Evolutionary conservation across 106 monocot genomes (phyloP), one percentile per base, ranked within the genome.

Genomic region (Phalaenopsis aphrodite): DNA sequence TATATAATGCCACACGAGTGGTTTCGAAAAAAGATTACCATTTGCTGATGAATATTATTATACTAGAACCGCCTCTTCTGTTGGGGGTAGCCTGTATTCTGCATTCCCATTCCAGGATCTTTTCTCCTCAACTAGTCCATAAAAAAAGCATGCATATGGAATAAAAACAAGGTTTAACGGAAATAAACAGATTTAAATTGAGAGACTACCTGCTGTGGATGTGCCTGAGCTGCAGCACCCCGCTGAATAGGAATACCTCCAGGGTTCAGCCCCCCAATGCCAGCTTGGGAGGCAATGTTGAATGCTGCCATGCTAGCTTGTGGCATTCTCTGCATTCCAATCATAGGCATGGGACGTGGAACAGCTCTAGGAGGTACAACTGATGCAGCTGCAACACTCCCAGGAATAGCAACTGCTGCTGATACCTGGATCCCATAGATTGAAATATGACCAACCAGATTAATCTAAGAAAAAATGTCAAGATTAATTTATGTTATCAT

Each of bases 21-120:
- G 12, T 69, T 21, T 4, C 0, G 73, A 42, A 73, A 73, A 16
- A 42, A 73, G 15, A 73, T 73, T 42, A 73, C 73, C 73, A 42
- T 37, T 68, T 69, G 4, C 69, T 38, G 30, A 38, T 19, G n/a
- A 74, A 74, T 43, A 56, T 86, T 43, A 56, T 86, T 77, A 77
- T 80, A 64, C 87, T 86, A 88, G 78, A 92, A 94, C 10, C 94
- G 88, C 67, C 98, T 90, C 84, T 94, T 93, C 85, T 94, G 94
- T 81, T 93, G 97, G 78, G 91, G 91, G 78, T 93, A 99, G 17
- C 92, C 98, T 76, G 85, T 83, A 79, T 94, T 94, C 75, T 92
- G 94, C 98, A 91, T 88, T 47, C 96, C 96, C 83, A 87, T 88
- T 77, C 88, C 89, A 67, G 79, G 94, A 82, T 99, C 98, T 79